These are phyloP conservation scores for Diversispora epigaea DNA, from an alignment of 192 early-diverging fungal species.

Conservation along the genomic window DNA sequence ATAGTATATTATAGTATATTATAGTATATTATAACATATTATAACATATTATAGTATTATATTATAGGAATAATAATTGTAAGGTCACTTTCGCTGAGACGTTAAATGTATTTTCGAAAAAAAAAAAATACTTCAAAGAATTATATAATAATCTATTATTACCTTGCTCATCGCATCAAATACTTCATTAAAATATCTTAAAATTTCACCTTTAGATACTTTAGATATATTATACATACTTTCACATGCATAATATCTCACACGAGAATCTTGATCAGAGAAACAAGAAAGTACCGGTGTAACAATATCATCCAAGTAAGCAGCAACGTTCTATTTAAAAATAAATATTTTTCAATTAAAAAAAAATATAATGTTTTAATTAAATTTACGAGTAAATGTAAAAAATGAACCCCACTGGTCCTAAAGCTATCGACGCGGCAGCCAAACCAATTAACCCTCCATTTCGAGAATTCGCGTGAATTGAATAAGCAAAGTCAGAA, in stretches of 20 bases:
- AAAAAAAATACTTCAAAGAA: not conserved
- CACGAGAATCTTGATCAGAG: slow-evolving; percentile 85
- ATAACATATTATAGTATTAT: too few species aligned
- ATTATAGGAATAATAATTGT: too few species aligned
- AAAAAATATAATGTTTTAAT: not conserved
- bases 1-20: not conserved
- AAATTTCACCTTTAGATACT: slow-evolving; percentile 83
- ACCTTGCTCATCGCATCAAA: slow-evolving; percentile 96
- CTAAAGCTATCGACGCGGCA: slow-evolving; percentile 83
- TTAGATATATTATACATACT: slow-evolving; percentile 98
- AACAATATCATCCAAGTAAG: slow-evolving; percentile 76
- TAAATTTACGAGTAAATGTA: too few species aligned
- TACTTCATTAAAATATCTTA: slow-evolving; percentile 93
- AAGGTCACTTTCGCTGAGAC: not conserved
- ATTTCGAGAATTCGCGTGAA: slow-evolving; percentile 80
- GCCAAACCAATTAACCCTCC: slow-evolving; percentile 95
- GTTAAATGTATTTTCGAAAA: not conserved
- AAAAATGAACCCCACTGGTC: slow-evolving; percentile 51
- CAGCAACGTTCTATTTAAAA: slow-evolving; percentile 49
- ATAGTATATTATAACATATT: too few species aligned
- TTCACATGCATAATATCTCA: slow-evolving; percentile 98
- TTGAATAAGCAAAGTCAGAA: slow-evolving; percentile 86
- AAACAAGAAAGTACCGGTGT: slow-evolving; percentile 95
- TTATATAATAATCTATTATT: slow-evolving; percentile 30
- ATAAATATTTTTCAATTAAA: not conserved